Evolutionary conservation across 2,329 filamentous ascomycete genomes (phyloP), one percentile per base, ranked within the genome.

Genomic region (Colletotrichum sp.): DNA sequence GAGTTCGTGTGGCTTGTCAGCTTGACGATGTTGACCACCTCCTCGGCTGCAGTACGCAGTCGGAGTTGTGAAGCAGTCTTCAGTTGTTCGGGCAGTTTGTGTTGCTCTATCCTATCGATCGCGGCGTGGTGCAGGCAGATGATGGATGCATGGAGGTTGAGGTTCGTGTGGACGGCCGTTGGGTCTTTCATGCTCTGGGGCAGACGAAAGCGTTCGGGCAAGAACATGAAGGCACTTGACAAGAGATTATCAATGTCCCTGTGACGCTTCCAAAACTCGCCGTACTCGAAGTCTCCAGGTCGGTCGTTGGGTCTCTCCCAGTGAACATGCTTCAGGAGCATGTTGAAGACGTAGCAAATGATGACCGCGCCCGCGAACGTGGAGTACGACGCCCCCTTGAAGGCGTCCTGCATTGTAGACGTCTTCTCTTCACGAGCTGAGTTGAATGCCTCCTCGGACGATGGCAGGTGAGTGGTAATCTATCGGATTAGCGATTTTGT

Each of bases 91-190:
- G 93, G 89, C 69, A 98, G 85, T 3, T 90, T 89, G 81, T 96
- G 89, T 80, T 93, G 93, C 71, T 96, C 93, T 1, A 94, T 94
- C 81, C 94, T 96, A 84, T 96, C 95, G 10, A 97, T 93, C 2
- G 96, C 96, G 2, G 95, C 94, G 83, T 98, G 95, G 81, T 98
- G 96, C 7, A 98, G 88, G 82, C 95, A 98, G 69, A 98, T 98
- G 10, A 94, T 91, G 2, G 95, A 94, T 1, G 96, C 95, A 81
- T 98, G 96, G 4, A 98, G 91, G 81, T 95, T 96, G 88, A 98
- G 93, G 78, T 98, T 98, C 67, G 93, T 89, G 82, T 98, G 96
- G 0, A 98, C 90, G 8, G 95, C 92, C 61, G 94, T 93, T 1
- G 93, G 89, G 79, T 98, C 91, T 52, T 90, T 88, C 67, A 95